Percentiles rank a stretch among this genome's conserved stretches.
Evolutionary conservation across 2,329 filamentous ascomycete genomes (phyloP).

Genomic region (Cercospora citrullina): DNA sequence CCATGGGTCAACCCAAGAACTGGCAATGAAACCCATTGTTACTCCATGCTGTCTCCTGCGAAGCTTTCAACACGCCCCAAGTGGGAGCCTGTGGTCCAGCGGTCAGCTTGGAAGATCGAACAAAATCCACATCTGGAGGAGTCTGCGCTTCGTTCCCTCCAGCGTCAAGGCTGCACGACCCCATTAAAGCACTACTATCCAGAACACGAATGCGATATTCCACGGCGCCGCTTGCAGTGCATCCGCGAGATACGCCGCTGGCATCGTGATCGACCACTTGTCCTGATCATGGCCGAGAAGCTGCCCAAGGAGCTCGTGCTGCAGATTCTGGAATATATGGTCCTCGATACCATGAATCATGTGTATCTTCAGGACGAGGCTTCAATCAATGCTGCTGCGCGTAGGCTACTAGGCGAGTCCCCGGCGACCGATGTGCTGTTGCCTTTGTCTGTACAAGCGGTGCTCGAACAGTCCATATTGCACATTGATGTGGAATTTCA

Average conservation of each 20-base stretch:
- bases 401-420: conserved; percentile 13
- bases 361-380: conserved; percentile 3
- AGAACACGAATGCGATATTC: conserved; percentile 19
- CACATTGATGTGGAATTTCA: conserved; percentile 13
- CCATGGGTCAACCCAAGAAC: neutral
- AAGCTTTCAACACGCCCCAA: neutral
- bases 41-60: neutral
- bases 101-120: conserved; percentile 8
- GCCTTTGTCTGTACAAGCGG: conserved; percentile 14
- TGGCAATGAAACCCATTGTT: neutral
- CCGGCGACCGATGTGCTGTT: conserved; percentile 1
- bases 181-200: conserved; percentile 16
- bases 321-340: conserved; percentile 19
- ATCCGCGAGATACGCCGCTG: conserved; percentile 16
- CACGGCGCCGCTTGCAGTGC: conserved; percentile 14
- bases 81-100: conserved; percentile 20
- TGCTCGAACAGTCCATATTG: conserved; percentile 19
- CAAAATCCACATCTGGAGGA: conserved; percentile 14
- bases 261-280: conserved; percentile 14
- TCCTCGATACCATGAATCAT: conserved; percentile 8
- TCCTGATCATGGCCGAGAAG: conserved; percentile 14
- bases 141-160: conserved; percentile 14
- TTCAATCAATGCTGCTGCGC: conserved; percentile 8
- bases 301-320: conserved; percentile 22
- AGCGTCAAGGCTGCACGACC: conserved; percentile 19